These are phyloP conservation scores for Helianthus tuberosus DNA, from an alignment of 129 eudicot genomes.

Conservation along the genomic window DNA sequence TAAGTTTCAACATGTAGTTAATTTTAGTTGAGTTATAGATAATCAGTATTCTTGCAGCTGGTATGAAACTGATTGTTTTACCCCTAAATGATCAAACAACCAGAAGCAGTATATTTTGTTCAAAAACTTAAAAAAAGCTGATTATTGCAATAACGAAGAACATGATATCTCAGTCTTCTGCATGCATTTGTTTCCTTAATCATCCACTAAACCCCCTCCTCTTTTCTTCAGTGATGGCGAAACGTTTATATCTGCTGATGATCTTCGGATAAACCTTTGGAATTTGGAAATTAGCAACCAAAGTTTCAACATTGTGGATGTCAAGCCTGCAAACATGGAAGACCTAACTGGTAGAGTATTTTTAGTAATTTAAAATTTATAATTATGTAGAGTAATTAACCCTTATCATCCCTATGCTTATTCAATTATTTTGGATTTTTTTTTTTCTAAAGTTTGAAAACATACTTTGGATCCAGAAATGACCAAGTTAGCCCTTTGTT, in stretches of 20 bases:
- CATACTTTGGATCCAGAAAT: background rate
- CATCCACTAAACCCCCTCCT: slow-evolving; percentile 15
- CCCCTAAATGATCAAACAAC: background rate
- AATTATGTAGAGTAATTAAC: background rate
- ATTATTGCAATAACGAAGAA: background rate
- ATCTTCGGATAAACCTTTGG: slow-evolving; percentile 95
- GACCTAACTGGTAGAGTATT: slow-evolving; percentile 76
- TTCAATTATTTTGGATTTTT: background rate
- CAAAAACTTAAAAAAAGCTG: background rate
- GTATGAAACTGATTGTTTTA: background rate
- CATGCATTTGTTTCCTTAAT: slow-evolving; percentile 26
- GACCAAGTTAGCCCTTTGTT: background rate
- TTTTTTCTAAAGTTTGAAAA: background rate
- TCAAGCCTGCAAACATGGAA: slow-evolving; percentile 90
- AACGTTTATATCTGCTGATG: slow-evolving; percentile 96
- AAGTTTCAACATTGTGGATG: slow-evolving; percentile 94
- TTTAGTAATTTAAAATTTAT: slow-evolving; percentile 3
- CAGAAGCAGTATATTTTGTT: background rate
- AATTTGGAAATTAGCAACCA: slow-evolving; percentile 91
- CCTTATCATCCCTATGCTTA: background rate
- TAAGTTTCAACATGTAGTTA: background rate
- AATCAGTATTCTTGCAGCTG: background rate
- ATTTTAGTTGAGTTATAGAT: background rate
- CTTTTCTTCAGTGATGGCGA: slow-evolving; percentile 73
- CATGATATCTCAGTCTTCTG: background rate